phyloP scores from a whole-genome alignment of 108 stramenopile genomes.

The Fistulifera solaris region DNA sequence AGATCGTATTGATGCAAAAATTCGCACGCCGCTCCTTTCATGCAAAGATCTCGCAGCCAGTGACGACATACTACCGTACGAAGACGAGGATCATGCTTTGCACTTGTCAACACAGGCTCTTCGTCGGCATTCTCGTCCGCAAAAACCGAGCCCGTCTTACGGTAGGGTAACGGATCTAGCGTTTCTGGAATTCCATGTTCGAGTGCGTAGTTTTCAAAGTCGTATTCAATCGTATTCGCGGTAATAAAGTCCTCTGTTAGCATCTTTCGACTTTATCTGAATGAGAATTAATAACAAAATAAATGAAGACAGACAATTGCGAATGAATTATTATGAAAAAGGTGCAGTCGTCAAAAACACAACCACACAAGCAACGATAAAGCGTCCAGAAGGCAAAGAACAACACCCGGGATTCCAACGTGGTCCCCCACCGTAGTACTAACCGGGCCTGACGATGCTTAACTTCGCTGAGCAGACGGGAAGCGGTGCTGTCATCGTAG shows the following conservation, averaged over 20 bases:
- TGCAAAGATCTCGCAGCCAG: slow-evolving; percentile 91
- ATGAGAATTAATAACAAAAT: no score
- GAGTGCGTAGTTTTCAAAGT: slow-evolving; percentile 80
- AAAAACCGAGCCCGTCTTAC: slow-evolving; percentile 82
- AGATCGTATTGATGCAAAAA: slow-evolving; percentile 90
- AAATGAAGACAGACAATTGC: no score
- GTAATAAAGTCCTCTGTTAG: no score
- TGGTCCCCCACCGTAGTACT: slow-evolving; percentile 68
- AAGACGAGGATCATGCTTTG: slow-evolving; percentile 86
- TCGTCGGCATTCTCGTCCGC: slow-evolving; percentile 47
- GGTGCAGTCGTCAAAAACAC: no score
- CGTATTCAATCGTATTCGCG: slow-evolving; percentile 59
- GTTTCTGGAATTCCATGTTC: slow-evolving; percentile 85
- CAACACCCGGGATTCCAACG: slow-evolving; percentile 70
- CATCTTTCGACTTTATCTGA: no score
- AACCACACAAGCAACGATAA: no score
- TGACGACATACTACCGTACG: slow-evolving; percentile 92
- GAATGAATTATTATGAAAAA: no score
- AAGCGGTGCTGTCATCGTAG: slow-evolving; percentile 74
- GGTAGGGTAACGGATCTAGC: slow-evolving; percentile 80
- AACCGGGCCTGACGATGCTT: slow-evolving; percentile 68
- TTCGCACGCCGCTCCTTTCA: slow-evolving; percentile 91
- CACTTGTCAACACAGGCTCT: slow-evolving; percentile 61
- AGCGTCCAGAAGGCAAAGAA: slow-evolving; percentile 34
- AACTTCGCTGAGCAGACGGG: slow-evolving; percentile 82